Base-by-base conservation (phyloP, 164 flowering plant species). In the Vitis rotundifolia region DNA sequence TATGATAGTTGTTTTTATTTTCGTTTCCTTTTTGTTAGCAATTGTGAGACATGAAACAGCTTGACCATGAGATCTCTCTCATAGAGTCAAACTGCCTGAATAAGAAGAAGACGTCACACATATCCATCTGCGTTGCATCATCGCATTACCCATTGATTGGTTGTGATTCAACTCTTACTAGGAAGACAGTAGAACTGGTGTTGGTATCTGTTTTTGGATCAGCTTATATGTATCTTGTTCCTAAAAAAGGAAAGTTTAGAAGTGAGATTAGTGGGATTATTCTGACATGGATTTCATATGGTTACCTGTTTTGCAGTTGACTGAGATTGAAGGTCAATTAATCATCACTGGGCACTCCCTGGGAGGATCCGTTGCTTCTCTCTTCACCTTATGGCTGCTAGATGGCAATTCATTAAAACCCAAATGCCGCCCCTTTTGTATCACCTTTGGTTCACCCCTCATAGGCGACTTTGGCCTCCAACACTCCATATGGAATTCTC, bases 361-460 rank as follows among this genome's bases (percentile, higher is more conserved):
- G 0, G 87, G 87, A 61, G 89, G 87, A 71, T 79, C 85, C 1
- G 22, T 86, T 61, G 89, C 87, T 15, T 66, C 82, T 44, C 89
- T 86, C 47, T 86, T 76, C 75, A 79, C 87, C 61, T 62, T 86
- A 65, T 84, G 83, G 82, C 72, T 84, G 50, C 73, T 82, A 12
- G 68, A 78, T 5, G 67, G 29, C 64, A 56, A 79, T 5, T 11
- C 64, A 14, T 9, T 64, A 28, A 49, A 53, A 12, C 13, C 48
- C 28, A 78, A 74, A 52, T 31, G 44, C 44, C 71, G 68, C 49
- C 81, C 79, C 3, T 67, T 84, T 59, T 86, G 89, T 76, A 71
- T 86, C 65, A 80, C 87, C 55, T 86, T 81, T 59, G 89, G 87
- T 9, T 74, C 81, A 1, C 89, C 86, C 9, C 75, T 84, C 2